Base-by-base conservation (phyloP, 257 asterid genomes). In the Nicotiana sylvestris region DNA sequence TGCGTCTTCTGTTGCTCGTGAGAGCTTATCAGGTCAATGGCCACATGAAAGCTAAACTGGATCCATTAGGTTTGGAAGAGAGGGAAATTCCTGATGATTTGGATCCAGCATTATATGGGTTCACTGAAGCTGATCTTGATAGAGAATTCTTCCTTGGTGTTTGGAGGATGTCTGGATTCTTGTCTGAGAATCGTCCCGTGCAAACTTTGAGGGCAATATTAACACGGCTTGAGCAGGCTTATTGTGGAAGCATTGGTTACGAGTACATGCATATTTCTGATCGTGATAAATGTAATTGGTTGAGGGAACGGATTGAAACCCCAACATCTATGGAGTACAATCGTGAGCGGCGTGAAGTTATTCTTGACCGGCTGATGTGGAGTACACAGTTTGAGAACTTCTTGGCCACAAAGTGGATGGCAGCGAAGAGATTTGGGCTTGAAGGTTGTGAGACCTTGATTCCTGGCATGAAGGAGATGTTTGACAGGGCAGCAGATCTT, bases 201-300 rank as follows among this genome's bases (percentile, higher is more conserved):
- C 88, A 83, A 61, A 86, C 88, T 56, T 61, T 86, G 86, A 74
- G 84, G 35, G 68, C 86, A 29, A 83, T 86, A 53, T 81, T 86
- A 69, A 83, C 86, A 30, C 67, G 86, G 6, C 85, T 83, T 27
- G 87, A 86, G 64, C 88, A 83, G 69, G 86, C 88, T 81, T 86
- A 86, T 66, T 86, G 88, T 58, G 86, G 86, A 18, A 81, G 76
- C 17, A 83, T 86, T 77, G 88, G 88, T 9, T 83, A 51, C 43
- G 88, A 86, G 83, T 86, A 80, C 82, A 86, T 86, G 88, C 88
- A 86, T 82, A 86, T 86, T 21, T 67, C 88, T 57, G 86, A 86
- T 53, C 86, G 86, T 39, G 88, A 83, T 27, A 80, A 86, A 76
- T 83, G 86, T 43, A 83, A 83, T 57, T 86, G 88, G 88, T 56